These are phyloP conservation scores for Astrephomene gubernaculifera DNA, from an alignment of 139 green algal genomes.

Conservation along the genomic window DNA sequence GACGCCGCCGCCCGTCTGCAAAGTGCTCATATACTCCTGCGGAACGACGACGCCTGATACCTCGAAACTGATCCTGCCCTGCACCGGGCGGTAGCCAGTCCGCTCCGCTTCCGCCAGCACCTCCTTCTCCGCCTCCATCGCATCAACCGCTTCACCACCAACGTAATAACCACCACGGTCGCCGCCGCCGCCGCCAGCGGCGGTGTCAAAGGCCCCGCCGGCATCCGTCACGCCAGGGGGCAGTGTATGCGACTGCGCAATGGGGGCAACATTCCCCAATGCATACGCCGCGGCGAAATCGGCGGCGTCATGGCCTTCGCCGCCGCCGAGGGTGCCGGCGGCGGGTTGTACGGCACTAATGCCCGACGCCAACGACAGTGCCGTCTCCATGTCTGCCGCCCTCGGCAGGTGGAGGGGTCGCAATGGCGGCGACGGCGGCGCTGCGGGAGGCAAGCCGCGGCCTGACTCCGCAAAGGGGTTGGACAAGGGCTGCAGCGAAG, in stretches of 20 bases:
- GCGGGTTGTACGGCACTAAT: conserved; percentile 7
- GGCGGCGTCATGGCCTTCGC: background rate
- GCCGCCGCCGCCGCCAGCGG: background rate
- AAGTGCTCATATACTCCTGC: background rate
- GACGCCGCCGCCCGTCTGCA: background rate
- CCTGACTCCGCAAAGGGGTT: background rate
- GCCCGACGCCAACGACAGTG: conserved; percentile 25
- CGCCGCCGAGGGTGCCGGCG: background rate
- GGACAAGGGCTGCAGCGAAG: background rate
- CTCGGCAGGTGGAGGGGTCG: too few relatives aligned
- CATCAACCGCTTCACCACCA: background rate
- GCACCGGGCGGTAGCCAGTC: too few relatives aligned
- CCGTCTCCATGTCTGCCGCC: background rate
- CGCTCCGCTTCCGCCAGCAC: conserved; percentile 2
- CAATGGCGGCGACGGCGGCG: too few relatives aligned
- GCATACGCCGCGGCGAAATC: background rate
- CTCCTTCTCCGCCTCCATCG: background rate
- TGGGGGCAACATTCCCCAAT: too few relatives aligned
- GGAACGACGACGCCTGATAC: conserved; percentile 11
- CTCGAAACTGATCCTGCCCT: conserved; percentile 24
- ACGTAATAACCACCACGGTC: background rate
- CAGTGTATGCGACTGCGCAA: too few relatives aligned
- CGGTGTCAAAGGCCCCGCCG: background rate
- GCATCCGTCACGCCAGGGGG: background rate
- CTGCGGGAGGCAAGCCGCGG: too few relatives aligned